Conservation (phyloP, 2,329 filamentous ascomycete species). For the Colletotrichum sp. region DNA sequence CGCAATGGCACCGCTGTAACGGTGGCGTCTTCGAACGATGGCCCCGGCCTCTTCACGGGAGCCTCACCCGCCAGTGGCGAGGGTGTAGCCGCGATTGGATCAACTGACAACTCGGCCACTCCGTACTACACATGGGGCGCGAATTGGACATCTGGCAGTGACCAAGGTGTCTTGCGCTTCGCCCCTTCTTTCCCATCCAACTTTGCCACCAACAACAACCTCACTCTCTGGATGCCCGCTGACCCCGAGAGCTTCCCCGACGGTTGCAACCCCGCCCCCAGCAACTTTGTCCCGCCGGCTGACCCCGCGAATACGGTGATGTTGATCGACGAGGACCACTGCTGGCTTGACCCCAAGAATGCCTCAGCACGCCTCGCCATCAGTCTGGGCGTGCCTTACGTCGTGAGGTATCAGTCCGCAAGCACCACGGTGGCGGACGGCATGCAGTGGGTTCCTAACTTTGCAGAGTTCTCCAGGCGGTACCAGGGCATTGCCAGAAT, state of each 20-base stretch:
- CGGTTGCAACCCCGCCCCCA: neutral
- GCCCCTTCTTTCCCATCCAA: neutral
- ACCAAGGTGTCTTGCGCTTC: neutral
- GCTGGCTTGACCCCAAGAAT: neutral
- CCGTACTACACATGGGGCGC: neutral
- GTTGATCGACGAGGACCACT: neutral
- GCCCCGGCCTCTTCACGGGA: neutral
- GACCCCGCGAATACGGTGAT: neutral
- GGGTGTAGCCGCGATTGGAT: neutral
- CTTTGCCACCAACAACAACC: neutral
- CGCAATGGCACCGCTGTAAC: neutral
- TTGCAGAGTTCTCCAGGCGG: neutral
- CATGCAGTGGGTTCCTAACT: neutral
- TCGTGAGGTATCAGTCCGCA: neutral
- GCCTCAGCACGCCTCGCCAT: neutral
- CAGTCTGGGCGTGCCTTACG: neutral
- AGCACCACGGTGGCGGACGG: neutral
- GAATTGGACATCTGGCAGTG: neutral
- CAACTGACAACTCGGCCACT: neutral
- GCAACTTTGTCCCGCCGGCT: neutral
- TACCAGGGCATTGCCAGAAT: neutral
- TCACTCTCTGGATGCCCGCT: neutral
- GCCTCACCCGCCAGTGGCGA: neutral
- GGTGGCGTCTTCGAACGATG: neutral
- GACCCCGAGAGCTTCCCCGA: neutral